Base-by-base conservation (phyloP, 2,329 filamentous ascomycete genomes). In the Colletotrichum tabaci region DNA sequence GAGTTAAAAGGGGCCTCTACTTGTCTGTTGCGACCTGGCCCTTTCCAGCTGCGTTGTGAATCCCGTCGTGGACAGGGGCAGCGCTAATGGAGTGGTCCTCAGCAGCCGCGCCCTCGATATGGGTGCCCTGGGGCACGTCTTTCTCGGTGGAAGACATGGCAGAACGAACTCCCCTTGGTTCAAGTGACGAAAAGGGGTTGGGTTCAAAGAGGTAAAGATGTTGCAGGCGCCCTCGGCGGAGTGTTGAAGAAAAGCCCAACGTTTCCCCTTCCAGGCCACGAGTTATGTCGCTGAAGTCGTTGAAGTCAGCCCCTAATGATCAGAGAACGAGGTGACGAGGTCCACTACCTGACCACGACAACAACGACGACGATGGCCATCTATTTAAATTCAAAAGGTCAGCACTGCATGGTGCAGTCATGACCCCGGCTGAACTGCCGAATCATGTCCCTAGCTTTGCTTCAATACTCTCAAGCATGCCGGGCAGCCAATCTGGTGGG, bases 21-120 rank as follows among this genome's bases (percentile, higher is more conserved):
- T 83, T 81, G 72, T 88, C 85, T 1, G 86, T 87, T 1, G 85
- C 86, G 6, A 79, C 78, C 61, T 85, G 82, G 15, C 86, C 86
- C 21, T 79, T 77, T 53, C 82, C 85, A 16, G 84, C 85, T 8
- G 82, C 82, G 10, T 74, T 66, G 26, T 73, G 73, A 12, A 77
- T 74, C 8, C 58, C 72, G 21, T 72, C 57, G 9, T 50, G 55
- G 10, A 67, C 49, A 0, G 71, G 67, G 15, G 56, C 63, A 18
- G 72, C 44, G 38, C 49, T 73, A 63, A 74, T 73, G 63, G 55
- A 46, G 15, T 56, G 52, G 63, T 65, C 68, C 26, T 73, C 73
- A 8, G 56, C 21, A 13, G 50, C 26, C 26, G 26, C 15, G 35
- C 55, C 61, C 21, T 74, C 73, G 26, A 66, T 26, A 4, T 74